phyloP scores from a whole-genome alignment of 2,329 filamentous ascomycete species.

The Chaetothyriales sp. region DNA sequence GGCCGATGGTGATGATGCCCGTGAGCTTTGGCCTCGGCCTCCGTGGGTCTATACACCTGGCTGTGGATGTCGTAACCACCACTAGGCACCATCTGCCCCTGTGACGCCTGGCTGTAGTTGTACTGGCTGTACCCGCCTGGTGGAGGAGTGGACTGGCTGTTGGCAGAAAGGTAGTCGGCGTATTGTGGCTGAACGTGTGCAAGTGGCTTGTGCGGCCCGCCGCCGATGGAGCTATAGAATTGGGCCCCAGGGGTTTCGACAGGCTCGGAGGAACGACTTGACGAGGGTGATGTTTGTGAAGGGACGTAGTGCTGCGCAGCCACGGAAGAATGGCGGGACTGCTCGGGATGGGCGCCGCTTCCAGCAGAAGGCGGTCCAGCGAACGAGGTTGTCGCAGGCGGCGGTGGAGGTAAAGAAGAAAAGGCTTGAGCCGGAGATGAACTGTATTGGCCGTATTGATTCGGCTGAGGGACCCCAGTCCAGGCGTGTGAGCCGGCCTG shows the following conservation, averaged over 20 bases:
- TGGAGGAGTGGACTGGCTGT: conserved; percentile 15
- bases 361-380: conserved; percentile 8
- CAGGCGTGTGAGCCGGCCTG: conserved; percentile 4
- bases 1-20: conserved; percentile 7
- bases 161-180: conserved; percentile 20
- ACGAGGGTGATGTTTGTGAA: not conserved
- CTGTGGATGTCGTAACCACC: conserved; percentile 31
- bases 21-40: conserved; percentile 27
- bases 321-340: conserved; percentile 7
- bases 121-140: conserved; percentile 29
- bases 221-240: conserved; percentile 18
- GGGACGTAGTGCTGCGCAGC: conserved; percentile 13
- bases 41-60: conserved; percentile 34
- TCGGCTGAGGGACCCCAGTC: conserved; percentile 5
- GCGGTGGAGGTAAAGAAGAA: conserved; percentile 7
- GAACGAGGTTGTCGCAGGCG: conserved; percentile 9
- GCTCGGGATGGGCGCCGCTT: conserved; percentile 4
- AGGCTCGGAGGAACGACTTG: not conserved
- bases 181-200: conserved; percentile 23
- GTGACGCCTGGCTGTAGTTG: conserved; percentile 25
- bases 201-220: conserved; percentile 18
- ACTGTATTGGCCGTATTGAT: conserved; percentile 7
- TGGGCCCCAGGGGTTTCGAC: conserved; percentile 19
- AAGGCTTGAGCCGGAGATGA: conserved; percentile 7
- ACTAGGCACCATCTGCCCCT: conserved; percentile 9